Conservation (phyloP, 163 green algal genomes). For the Scenedesmus sp. region DNA sequence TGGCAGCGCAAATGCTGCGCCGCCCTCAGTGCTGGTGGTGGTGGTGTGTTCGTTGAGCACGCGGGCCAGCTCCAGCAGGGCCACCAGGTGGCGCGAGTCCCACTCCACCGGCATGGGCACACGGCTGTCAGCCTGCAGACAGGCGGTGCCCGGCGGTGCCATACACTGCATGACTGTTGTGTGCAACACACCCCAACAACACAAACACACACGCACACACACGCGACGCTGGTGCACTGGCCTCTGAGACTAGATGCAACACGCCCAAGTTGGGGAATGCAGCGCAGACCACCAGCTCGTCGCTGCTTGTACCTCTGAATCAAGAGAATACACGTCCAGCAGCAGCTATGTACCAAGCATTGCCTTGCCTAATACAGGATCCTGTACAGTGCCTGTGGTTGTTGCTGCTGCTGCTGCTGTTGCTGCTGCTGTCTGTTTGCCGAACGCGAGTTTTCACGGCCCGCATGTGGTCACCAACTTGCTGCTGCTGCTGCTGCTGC, state of each 20-base stretch:
- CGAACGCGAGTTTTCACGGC: neutral
- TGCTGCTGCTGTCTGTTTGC: neutral
- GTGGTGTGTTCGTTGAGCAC: conserved; percentile 34
- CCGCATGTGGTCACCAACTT: neutral
- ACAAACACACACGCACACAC: conserved; percentile 9
- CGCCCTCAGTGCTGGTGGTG: conserved; percentile 16
- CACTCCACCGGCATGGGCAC: conserved; percentile 41
- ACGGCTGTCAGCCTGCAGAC: neutral
- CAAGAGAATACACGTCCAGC: too few species aligned
- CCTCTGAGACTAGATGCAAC: too few species aligned
- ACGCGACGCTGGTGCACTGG: neutral
- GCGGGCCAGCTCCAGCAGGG: conserved; percentile 19
- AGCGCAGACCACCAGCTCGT: too few species aligned
- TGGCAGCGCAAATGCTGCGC: conserved; percentile 1
- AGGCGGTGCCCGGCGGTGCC: neutral
- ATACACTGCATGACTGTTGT: neutral
- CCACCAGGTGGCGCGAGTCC: conserved; percentile 41
- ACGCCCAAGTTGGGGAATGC: too few species aligned
- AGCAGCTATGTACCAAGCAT: neutral
- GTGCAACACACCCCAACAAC: too few species aligned
- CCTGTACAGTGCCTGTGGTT: neutral
- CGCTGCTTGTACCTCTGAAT: too few species aligned
- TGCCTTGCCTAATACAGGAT: neutral
- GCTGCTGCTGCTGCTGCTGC: neutral
- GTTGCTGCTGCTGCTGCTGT: neutral